phyloP scores from a whole-genome alignment of 140 eudicot species.

The Anethum foeniculum region DNA sequence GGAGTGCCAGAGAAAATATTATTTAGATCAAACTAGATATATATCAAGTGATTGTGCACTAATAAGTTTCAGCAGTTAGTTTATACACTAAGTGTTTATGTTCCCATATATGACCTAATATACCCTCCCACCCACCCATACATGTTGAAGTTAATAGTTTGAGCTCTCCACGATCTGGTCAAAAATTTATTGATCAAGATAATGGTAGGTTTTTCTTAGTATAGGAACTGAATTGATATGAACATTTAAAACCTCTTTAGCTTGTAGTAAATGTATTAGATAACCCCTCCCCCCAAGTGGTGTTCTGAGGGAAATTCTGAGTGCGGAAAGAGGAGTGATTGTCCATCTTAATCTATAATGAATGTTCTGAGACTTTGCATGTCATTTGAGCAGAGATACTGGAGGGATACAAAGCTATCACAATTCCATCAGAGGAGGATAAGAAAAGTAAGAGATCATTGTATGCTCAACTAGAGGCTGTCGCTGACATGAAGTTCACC shows the following conservation, averaged over 20 bases:
- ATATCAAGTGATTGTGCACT: background rate
- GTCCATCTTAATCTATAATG: background rate
- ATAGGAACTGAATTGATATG: background rate
- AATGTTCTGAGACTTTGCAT: constrained; percentile 25
- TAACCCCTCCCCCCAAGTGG: background rate
- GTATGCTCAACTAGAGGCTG: constrained; percentile 40
- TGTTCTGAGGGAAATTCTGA: background rate
- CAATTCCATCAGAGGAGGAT: constrained; percentile 62
- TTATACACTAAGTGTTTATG: background rate
- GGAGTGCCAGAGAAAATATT: background rate
- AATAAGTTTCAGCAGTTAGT: background rate
- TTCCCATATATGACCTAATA: background rate
- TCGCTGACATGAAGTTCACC: constrained; percentile 97
- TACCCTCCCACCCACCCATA: no score
- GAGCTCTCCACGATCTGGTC: background rate
- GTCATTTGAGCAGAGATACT: constrained; percentile 57
- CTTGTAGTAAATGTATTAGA: background rate
- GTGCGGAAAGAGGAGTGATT: background rate
- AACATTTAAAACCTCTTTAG: background rate
- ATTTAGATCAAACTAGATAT: background rate
- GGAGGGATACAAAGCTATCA: constrained; percentile 78
- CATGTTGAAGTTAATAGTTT: background rate
- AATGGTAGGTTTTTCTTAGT: background rate
- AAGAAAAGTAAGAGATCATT: constrained; percentile 10
- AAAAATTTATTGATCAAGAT: background rate